phyloP scores from a whole-genome alignment of 352 stramenopile species.

The Globisporangium heterothallicum region DNA sequence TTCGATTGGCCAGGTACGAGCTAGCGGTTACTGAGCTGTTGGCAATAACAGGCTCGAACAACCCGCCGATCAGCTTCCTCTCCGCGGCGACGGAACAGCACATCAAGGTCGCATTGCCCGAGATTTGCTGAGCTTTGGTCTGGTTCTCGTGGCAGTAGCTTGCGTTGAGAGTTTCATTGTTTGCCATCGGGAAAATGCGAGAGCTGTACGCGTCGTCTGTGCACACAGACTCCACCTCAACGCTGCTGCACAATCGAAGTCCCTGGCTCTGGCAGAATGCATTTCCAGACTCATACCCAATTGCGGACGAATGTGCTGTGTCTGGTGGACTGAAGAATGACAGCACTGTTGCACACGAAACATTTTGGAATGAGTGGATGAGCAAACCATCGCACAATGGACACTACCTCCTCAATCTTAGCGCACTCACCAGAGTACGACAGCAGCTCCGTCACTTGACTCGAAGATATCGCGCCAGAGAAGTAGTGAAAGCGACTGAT shows the following conservation, averaged over 20 bases:
- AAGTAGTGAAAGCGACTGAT: conserved; percentile 45
- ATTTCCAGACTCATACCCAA: conserved; percentile 4
- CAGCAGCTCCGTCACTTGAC: conserved; percentile 30
- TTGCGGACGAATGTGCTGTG: not conserved
- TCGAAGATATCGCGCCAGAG: conserved; percentile 22
- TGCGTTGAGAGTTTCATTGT: not conserved
- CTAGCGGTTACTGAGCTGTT: conserved; percentile 12
- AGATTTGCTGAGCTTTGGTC: conserved; percentile 18
- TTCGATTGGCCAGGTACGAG: conserved; percentile 28
- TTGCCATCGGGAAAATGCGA: conserved; percentile 4
- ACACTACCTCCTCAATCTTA: no score
- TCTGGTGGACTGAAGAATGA: not conserved
- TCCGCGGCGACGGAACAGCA: conserved; percentile 26
- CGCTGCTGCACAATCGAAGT: conserved; percentile 31
- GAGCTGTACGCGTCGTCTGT: not conserved
- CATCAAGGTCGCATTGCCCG: conserved; percentile 20
- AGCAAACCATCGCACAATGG: no score
- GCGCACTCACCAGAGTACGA: conserved; percentile 38
- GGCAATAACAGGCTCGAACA: not conserved
- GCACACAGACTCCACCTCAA: conserved; percentile 39
- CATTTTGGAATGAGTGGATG: no score
- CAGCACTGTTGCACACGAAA: not conserved
- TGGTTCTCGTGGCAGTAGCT: conserved; percentile 1
- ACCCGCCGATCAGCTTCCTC: not conserved
- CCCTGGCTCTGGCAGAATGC: conserved; percentile 20